Evolutionary conservation across 495 filamentous ascomycete species (phyloP).

Genomic region (Lasiosphaeriaceae sp.): DNA sequence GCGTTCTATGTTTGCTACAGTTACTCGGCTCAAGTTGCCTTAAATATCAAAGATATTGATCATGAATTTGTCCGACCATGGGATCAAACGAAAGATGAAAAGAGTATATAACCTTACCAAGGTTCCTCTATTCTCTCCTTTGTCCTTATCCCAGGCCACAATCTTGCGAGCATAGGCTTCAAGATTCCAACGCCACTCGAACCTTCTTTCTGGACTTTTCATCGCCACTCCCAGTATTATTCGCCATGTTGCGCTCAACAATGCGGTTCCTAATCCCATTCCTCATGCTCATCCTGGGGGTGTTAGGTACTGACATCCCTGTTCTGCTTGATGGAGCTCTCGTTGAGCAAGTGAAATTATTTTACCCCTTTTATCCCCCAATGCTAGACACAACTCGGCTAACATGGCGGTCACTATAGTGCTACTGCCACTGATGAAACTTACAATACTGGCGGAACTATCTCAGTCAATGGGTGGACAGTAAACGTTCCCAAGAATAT

Average conservation of each 20-base stretch:
- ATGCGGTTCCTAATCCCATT: constrained; percentile 1
- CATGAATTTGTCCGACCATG: too few species aligned
- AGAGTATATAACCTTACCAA: too few species aligned
- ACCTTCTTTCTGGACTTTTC: too few species aligned
- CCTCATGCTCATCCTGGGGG: constrained; percentile 6
- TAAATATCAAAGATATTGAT: too few species aligned
- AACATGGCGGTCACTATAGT: background rate
- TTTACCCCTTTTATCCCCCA: background rate
- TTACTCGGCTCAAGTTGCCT: background rate
- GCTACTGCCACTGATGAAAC: constrained; percentile 22
- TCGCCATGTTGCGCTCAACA: background rate
- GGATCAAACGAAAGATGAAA: too few species aligned
- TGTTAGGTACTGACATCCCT: constrained; percentile 8
- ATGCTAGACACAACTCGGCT: background rate
- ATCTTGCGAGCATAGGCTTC: too few species aligned
- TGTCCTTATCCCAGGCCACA: too few species aligned
- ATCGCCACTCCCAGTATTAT: background rate
- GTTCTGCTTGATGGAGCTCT: constrained; percentile 12
- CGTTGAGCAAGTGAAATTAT: constrained; percentile 11
- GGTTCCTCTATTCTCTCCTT: too few species aligned
- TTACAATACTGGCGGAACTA: constrained; percentile 37
- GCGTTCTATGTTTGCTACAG: too few species aligned
- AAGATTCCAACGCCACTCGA: too few species aligned
- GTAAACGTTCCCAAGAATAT: constrained; percentile 41
- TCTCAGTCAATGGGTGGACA: constrained; percentile 34